These are phyloP conservation scores for Yamadazyma membranifaciens DNA, from an alignment of 1,139 yeast genomes.

Conservation along the genomic window DNA sequence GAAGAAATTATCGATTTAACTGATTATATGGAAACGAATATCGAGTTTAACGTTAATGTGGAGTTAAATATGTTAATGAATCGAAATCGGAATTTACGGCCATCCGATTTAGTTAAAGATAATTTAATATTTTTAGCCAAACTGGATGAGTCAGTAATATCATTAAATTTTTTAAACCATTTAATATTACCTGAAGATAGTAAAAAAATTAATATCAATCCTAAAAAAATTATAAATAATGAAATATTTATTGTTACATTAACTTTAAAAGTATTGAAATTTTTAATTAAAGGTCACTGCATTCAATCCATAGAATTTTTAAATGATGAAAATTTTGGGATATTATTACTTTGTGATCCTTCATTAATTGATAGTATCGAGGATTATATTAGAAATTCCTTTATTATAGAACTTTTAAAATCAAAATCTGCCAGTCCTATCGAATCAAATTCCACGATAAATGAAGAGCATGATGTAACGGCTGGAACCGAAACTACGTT, in stretches of 20 bases:
- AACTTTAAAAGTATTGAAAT: constrained; percentile 23
- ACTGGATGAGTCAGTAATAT: constrained; percentile 12
- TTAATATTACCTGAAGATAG: constrained; percentile 10
- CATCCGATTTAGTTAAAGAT: constrained; percentile 33
- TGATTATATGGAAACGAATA: constrained; percentile 2
- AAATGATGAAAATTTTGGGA: constrained; percentile 32
- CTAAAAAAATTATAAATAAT: constrained; percentile 13
- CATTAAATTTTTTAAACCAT: constrained; percentile 7
- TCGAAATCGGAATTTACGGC: constrained; percentile 28
- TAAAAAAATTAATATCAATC: constrained; percentile 9
- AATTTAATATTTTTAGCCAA: constrained; percentile 37
- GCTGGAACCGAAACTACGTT: constrained; percentile 16
- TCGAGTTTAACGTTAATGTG: constrained; percentile 29
- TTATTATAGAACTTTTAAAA: constrained; percentile 4
- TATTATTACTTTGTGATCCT: constrained; percentile 29
- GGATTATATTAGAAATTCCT: constrained; percentile 22
- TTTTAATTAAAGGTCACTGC: constrained; percentile 15
- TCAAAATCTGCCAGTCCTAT: not conserved
- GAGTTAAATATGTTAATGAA: constrained; percentile 36
- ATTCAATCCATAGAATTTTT: constrained; percentile 24
- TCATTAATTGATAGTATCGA: constrained; percentile 29
- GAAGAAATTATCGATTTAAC: constrained; percentile 2
- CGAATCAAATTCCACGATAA: constrained; percentile 5
- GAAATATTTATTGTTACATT: constrained; percentile 38
- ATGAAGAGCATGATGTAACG: constrained; percentile 11